Percentiles rank a stretch among this genome's conserved stretches.
Evolutionary conservation across 345 rosid genomes (phyloP).

Genomic region (Abelmoschus esculentus): DNA sequence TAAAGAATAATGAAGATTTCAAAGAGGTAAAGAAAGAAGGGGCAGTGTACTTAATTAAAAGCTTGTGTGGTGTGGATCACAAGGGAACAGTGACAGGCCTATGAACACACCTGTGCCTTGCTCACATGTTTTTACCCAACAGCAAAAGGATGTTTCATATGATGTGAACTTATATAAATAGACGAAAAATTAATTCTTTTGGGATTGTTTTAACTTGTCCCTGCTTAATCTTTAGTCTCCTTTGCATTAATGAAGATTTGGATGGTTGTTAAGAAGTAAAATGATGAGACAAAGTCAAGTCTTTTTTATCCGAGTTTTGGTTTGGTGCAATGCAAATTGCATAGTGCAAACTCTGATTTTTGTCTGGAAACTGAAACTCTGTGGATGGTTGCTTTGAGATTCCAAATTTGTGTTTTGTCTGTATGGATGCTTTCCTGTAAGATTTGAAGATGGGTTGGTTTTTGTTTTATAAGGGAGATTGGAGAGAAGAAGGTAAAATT

Average conservation of each 20-base stretch:
- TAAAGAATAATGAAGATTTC: background rate
- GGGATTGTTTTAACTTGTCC: slow-evolving; percentile 1
- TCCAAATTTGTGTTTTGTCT: background rate
- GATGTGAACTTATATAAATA: slow-evolving; percentile 12
- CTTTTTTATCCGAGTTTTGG: background rate
- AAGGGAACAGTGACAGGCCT: slow-evolving; percentile 21
- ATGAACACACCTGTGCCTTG: slow-evolving; percentile 10
- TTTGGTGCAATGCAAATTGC: background rate
- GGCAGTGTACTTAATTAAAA: background rate
- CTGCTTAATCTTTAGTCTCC: too few species aligned
- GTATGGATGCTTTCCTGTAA: background rate
- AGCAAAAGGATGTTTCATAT: slow-evolving; percentile 6
- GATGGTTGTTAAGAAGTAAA: background rate
- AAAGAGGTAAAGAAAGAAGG: background rate
- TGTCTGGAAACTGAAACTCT: background rate
- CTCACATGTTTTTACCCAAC: slow-evolving; percentile 23
- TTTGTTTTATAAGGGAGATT: background rate
- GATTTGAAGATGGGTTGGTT: background rate
- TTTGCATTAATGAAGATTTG: background rate
- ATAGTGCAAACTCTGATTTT: background rate
- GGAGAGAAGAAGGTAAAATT: background rate
- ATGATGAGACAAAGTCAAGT: background rate
- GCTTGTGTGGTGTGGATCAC: slow-evolving; percentile 17
- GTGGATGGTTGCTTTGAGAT: background rate
- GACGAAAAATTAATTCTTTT: too few species aligned